Conservation (phyloP, 331 rosid genomes). For the Saraca asoca region DNA sequence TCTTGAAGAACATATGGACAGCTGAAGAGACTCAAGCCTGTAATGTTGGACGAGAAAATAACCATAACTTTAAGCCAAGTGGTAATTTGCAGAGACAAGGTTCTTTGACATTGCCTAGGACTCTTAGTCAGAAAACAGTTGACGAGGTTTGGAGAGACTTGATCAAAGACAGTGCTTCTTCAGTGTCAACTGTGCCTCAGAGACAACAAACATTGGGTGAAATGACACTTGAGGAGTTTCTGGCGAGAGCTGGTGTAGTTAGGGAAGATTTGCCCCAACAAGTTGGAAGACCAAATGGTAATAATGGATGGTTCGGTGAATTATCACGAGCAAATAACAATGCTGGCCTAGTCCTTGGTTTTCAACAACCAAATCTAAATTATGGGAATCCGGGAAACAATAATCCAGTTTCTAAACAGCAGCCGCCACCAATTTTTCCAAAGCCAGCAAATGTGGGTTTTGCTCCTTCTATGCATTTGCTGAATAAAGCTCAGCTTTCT, state of each 20-base stretch:
- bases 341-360: constrained; percentile 49
- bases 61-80: not conserved
- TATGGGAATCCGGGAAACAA: constrained; percentile 48
- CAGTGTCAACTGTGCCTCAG: constrained; percentile 52
- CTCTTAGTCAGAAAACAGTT: constrained; percentile 89
- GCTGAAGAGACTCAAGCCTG: constrained; percentile 79
- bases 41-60: constrained; percentile 37
- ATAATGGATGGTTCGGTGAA: constrained; percentile 58
- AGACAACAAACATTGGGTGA: constrained; percentile 88
- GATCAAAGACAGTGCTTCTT: constrained; percentile 49
- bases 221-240: constrained; percentile 90
- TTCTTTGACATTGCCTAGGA: constrained; percentile 81
- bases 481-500: constrained; percentile 57
- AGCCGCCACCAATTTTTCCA: constrained; percentile 70
- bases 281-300: constrained; percentile 46
- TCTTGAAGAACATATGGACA: constrained; percentile 82
- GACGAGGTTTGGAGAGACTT: constrained; percentile 93
- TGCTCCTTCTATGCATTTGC: constrained; percentile 57
- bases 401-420: constrained; percentile 52
- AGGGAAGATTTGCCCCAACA: constrained; percentile 68
- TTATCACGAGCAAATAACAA: constrained; percentile 46
- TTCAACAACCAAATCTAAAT: constrained; percentile 53
- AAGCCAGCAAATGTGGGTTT: constrained; percentile 66
- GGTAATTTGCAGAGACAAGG: constrained; percentile 85
- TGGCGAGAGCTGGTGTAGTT: constrained; percentile 83